Conservation (phyloP, 495 filamentous ascomycete genomes). For the Neurospora sublineolata region DNA sequence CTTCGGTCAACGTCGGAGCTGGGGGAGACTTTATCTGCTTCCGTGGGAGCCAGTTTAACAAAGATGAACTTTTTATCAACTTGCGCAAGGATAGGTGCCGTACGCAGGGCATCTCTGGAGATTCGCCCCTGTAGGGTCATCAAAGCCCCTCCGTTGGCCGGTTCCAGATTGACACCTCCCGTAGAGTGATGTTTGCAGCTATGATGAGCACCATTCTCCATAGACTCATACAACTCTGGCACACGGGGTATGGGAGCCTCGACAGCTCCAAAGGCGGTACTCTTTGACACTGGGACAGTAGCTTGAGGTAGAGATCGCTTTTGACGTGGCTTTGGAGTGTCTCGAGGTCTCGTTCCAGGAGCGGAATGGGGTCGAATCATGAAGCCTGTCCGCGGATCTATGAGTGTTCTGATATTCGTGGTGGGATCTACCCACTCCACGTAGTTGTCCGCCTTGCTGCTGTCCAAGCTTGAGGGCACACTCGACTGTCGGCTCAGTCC, state of each 20-base stretch:
- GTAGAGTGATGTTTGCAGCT: conserved; percentile 1
- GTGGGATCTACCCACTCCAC: conserved; percentile 58
- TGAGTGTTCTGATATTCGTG: conserved; percentile 44
- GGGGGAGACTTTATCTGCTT: neutral
- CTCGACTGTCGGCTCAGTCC: neutral
- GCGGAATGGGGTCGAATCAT: conserved; percentile 3
- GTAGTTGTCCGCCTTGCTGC: conserved; percentile 17
- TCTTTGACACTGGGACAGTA: neutral
- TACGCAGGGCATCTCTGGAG: conserved; percentile 50
- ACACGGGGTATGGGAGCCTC: conserved; percentile 28
- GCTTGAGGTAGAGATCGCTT: neutral
- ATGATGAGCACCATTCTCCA: neutral
- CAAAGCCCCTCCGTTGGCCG: neutral
- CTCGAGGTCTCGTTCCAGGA: neutral
- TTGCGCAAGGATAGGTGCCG: conserved; percentile 61
- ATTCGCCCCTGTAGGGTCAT: conserved; percentile 41
- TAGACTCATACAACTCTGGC: conserved; percentile 11
- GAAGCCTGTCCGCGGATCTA: conserved; percentile 22
- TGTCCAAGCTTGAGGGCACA: neutral
- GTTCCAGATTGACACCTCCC: conserved; percentile 2
- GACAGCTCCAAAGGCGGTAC: conserved; percentile 25
- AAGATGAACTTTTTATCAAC: conserved; percentile 88
- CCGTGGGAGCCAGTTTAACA: conserved; percentile 35
- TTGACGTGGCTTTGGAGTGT: neutral
- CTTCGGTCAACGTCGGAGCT: neutral